These are phyloP conservation scores for Inonotus obliquus DNA, from an alignment of 1,284 basidiomycete genomes.

Conservation along the genomic window DNA sequence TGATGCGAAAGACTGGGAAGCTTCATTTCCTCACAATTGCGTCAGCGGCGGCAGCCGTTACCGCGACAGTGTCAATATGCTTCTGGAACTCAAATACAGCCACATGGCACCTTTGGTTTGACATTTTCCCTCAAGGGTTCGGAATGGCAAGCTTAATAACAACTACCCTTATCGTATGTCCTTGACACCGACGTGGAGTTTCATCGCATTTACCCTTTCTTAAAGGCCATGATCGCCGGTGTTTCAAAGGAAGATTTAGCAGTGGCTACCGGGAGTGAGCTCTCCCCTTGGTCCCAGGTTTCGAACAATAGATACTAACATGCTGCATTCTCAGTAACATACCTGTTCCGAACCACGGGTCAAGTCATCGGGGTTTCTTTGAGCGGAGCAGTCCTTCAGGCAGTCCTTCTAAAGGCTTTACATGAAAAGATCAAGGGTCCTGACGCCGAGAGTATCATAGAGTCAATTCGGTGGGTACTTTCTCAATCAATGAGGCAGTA, in stretches of 20 bases:
- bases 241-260: constrained; percentile 81
- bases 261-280: constrained; percentile 83
- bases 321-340: constrained; percentile 58
- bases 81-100: constrained; percentile 63
- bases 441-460: constrained; percentile 62
- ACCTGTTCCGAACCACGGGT: constrained; percentile 85
- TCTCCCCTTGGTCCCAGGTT: not conserved
- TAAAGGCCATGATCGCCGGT: constrained; percentile 77
- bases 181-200: constrained; percentile 17
- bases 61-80: constrained; percentile 53
- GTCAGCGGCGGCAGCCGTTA: constrained; percentile 49
- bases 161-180: constrained; percentile 72
- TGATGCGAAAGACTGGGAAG: constrained; percentile 80
- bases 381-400: constrained; percentile 77
- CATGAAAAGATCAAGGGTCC: constrained; percentile 71
- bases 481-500: not conserved
- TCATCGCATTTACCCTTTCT: constrained; percentile 17
- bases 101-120: constrained; percentile 65
- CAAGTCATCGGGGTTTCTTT: constrained; percentile 88
- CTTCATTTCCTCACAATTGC: constrained; percentile 68
- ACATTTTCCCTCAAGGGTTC: constrained; percentile 74
- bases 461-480: constrained; percentile 55
- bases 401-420: constrained; percentile 64
- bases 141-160: constrained; percentile 82
- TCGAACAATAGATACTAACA: constrained; percentile 5